Evolutionary conservation across 2,329 filamentous ascomycete species (phyloP).

Genomic region (Aspergillus fumigatus): DNA sequence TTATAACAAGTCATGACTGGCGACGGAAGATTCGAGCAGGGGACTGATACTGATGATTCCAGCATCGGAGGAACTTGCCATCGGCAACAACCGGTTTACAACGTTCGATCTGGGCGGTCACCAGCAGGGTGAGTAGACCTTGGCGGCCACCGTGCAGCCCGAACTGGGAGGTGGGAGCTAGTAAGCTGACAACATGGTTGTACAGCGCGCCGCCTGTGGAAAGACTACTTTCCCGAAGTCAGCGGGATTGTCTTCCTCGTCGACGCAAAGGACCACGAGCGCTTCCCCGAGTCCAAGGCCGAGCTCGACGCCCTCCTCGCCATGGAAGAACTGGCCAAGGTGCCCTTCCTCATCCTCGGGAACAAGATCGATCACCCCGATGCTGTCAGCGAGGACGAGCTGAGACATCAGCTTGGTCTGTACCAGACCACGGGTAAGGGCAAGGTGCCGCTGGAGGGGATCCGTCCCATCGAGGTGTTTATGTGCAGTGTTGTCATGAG

Average conservation of each 20-base stretch:
- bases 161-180: neutral
- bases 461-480: slow-evolving; percentile 93
- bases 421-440: slow-evolving; percentile 97
- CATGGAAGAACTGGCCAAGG: slow-evolving; percentile 95
- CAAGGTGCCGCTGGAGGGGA: slow-evolving; percentile 86
- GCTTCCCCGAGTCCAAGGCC: slow-evolving; percentile 88
- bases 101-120: slow-evolving; percentile 92
- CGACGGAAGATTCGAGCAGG: slow-evolving; percentile 1
- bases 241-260: slow-evolving; percentile 97
- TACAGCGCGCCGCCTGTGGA: slow-evolving; percentile 80
- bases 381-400: slow-evolving; percentile 90
- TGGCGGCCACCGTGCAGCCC: neutral
- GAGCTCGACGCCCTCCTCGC: slow-evolving; percentile 92
- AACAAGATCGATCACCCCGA: slow-evolving; percentile 99
- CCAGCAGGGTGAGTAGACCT: slow-evolving; percentile 65
- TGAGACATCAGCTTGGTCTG: slow-evolving; percentile 84
- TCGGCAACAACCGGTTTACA: slow-evolving; percentile 90
- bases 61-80: slow-evolving; percentile 88
- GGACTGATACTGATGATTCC: slow-evolving; percentile 13
- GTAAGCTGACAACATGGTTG: slow-evolving; percentile 21
- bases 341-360: slow-evolving; percentile 90
- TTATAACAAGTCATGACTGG: neutral
- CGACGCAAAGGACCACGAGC: slow-evolving; percentile 95
- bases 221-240: slow-evolving; percentile 95
- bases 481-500: slow-evolving; percentile 99